phyloP scores from a whole-genome alignment of 352 stramenopile genomes.

The Phytophthora lateralis region DNA sequence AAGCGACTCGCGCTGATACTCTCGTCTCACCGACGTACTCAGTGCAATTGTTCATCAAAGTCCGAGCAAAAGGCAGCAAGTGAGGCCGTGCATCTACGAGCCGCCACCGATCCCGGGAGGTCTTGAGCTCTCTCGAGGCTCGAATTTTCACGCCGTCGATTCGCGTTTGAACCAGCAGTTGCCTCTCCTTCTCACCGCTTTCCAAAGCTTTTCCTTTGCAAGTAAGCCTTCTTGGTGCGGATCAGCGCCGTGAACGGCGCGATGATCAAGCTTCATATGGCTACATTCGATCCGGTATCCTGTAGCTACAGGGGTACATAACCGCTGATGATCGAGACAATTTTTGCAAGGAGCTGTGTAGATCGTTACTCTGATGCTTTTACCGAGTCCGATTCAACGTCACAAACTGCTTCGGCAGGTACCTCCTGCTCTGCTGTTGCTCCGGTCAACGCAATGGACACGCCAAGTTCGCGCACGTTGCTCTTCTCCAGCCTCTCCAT shows the following conservation, averaged over 20 bases:
- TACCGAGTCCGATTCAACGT: constrained; percentile 9
- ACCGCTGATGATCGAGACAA: too few species aligned
- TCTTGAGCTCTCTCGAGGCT: background rate
- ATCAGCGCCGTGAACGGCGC: constrained; percentile 33
- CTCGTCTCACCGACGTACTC: constrained; percentile 21
- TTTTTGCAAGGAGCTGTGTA: too few species aligned
- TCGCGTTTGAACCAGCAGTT: background rate
- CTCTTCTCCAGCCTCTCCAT: constrained; percentile 59
- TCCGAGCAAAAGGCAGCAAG: constrained; percentile 25
- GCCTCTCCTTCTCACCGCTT: background rate
- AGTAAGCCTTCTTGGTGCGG: constrained; percentile 37
- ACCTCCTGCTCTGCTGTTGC: background rate
- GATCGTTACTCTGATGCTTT: too few species aligned
- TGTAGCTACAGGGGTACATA: too few species aligned
- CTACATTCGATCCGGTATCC: constrained; percentile 7
- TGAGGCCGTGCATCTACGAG: constrained; percentile 4
- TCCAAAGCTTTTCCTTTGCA: constrained; percentile 7
- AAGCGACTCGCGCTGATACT: constrained; percentile 26
- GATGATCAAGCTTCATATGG: constrained; percentile 19
- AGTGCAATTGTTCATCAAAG: constrained; percentile 26
- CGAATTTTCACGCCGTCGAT: background rate
- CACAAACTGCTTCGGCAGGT: background rate
- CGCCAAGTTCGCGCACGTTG: constrained; percentile 58
- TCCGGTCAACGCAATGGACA: constrained; percentile 54
- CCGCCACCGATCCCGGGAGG: background rate